Conservation (phyloP, 345 rosid genomes). For the Capsella bursapastoris region DNA sequence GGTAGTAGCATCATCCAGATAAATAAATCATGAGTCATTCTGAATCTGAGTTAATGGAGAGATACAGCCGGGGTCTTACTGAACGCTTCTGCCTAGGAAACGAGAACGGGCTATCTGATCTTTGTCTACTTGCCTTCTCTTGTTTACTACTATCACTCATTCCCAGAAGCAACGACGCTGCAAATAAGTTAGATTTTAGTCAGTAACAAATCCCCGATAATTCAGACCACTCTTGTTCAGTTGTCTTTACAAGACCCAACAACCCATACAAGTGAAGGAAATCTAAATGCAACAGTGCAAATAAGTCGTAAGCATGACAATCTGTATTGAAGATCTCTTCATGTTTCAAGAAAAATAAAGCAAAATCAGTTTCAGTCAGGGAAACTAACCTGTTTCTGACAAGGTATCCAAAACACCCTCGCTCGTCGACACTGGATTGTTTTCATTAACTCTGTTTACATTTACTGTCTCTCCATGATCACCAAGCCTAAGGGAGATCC, state of each 20-base stretch:
- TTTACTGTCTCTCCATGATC: slow-evolving; percentile 51
- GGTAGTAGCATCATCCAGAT: slow-evolving; percentile 27
- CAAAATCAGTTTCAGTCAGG: slow-evolving; percentile 21
- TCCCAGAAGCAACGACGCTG: slow-evolving; percentile 82
- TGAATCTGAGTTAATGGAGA: slow-evolving; percentile 76
- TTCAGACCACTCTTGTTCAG: not conserved
- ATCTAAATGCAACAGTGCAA: slow-evolving; percentile 1
- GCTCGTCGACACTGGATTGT: slow-evolving; percentile 41
- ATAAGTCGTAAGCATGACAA: not conserved
- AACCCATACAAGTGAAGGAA: not conserved
- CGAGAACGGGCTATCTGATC: slow-evolving; percentile 73
- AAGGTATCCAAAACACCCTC: slow-evolving; percentile 52
- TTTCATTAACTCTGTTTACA: slow-evolving; percentile 54
- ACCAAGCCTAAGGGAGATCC: slow-evolving; percentile 93
- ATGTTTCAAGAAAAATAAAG: not conserved
- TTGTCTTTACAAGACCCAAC: not conserved
- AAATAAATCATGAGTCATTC: slow-evolving; percentile 45
- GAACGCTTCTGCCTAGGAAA: slow-evolving; percentile 91
- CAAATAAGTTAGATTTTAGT: slow-evolving; percentile 36
- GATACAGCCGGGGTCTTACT: slow-evolving; percentile 70
- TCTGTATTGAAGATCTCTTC: not conserved
- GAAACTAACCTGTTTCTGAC: slow-evolving; percentile 79
- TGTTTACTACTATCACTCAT: slow-evolving; percentile 68
- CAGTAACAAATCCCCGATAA: not conserved
- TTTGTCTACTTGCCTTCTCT: slow-evolving; percentile 65